These are phyloP conservation scores for Tetragonia tetragonoides DNA, from an alignment of 148 eudicot genomes.

Conservation along the genomic window DNA sequence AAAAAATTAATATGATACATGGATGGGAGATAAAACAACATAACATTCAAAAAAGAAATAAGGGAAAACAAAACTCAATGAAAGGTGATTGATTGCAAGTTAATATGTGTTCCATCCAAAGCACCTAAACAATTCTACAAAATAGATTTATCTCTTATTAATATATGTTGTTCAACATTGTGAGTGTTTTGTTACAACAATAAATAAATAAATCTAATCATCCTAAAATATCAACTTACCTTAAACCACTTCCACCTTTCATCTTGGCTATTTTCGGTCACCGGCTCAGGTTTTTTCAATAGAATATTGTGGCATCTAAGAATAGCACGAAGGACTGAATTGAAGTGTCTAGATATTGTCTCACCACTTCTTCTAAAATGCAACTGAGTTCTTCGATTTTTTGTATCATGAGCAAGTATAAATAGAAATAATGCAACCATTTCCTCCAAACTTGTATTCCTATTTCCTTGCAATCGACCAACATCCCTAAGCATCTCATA, in stretches of 20 bases:
- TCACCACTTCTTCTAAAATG: conserved; percentile 8
- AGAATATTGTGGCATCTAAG: conserved; percentile 13
- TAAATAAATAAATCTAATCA: not conserved
- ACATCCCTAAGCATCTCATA: conserved; percentile 13
- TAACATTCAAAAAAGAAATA: too few relatives aligned
- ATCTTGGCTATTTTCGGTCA: not conserved
- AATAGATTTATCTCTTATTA: not conserved
- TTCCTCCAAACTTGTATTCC: not conserved
- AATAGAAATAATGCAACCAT: conserved; percentile 1
- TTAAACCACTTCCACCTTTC: conserved; percentile 6
- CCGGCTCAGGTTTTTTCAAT: not conserved
- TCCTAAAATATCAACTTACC: not conserved
- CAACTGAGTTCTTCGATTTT: conserved; percentile 1
- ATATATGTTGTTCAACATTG: not conserved
- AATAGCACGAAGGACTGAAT: not conserved
- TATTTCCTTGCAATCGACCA: conserved; percentile 11
- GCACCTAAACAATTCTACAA: not conserved
- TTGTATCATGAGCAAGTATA: conserved; percentile 4
- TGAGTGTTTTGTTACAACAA: not conserved
- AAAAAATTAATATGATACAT: too few relatives aligned
- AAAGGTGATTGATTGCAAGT: too few relatives aligned
- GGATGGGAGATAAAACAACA: too few relatives aligned
- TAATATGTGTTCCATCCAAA: conserved; percentile 16
- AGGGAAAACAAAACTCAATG: too few relatives aligned
- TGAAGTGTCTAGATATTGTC: conserved; percentile 11